These are phyloP conservation scores for Heimioporus sp. DNA, from an alignment of 768 basidiomycete genomes.

Conservation along the genomic window DNA sequence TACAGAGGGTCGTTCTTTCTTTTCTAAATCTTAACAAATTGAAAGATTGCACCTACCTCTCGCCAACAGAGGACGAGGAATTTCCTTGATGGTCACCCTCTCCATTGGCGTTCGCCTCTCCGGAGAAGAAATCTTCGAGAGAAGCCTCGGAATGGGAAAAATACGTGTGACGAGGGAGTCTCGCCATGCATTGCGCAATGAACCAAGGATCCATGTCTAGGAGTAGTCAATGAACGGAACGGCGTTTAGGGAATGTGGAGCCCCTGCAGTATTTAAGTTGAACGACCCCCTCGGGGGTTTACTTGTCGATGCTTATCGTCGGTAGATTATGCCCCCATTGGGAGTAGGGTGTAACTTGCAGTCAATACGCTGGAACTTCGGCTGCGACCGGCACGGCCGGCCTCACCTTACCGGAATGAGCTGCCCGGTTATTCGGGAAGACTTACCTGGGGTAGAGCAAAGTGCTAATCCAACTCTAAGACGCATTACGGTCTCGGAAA, in stretches of 20 bases:
- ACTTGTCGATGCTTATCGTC: not conserved
- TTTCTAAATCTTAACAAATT: not conserved
- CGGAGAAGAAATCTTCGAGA: constrained; percentile 12
- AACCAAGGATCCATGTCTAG: constrained; percentile 7
- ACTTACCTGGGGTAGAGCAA: too few relatives aligned
- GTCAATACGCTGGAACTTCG: too few relatives aligned
- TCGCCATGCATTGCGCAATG: constrained; percentile 12
- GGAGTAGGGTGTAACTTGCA: too few relatives aligned
- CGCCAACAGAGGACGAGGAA: not conserved
- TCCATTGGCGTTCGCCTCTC: not conserved
- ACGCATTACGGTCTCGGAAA: too few relatives aligned
- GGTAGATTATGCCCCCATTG: too few relatives aligned
- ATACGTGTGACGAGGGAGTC: constrained; percentile 5
- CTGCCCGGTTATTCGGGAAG: too few relatives aligned
- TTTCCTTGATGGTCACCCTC: not conserved
- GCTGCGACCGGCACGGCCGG: too few relatives aligned
- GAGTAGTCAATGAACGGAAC: not conserved
- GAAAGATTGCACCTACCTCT: not conserved
- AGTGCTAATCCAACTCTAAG: too few relatives aligned
- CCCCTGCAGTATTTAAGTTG: not conserved
- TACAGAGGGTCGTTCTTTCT: not conserved
- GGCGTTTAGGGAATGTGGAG: not conserved
- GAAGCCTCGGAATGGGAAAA: constrained; percentile 15
- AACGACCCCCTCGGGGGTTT: too few relatives aligned
- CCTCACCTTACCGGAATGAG: too few relatives aligned